Evolutionary conservation across 352 stramenopile genomes (phyloP), one percentile per base, ranked within the genome.

Genomic region (Pythium aquatile): DNA sequence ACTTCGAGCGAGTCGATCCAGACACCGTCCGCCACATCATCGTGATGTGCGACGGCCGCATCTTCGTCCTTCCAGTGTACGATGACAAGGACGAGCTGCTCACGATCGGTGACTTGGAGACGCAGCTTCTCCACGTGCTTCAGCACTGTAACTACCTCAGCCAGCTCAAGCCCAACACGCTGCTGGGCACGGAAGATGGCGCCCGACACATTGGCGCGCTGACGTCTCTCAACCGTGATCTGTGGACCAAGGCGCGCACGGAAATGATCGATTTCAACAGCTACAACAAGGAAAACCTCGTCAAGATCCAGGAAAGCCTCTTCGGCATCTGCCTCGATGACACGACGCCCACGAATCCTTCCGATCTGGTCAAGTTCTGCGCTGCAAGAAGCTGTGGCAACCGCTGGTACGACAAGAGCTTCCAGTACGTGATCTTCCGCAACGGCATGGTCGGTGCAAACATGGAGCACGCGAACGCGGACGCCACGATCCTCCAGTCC

Each of bases 331-430:
- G 35, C 16, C 35, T 42, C 7, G 35, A 42, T 16, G 35, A 42
- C 35, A 42, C 35, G 35, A 42, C 35, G 35, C 35, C 35, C 35
- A 42, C 35, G 35, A 48, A 48, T 10, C 40, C 40, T 5, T 42
- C 35, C 7, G 40, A 48, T 48, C 35, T 42, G 3, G 35, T 42
- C 35, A 42, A 42, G 35, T 42, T 42, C 35, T 42, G 35, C 35
- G 35, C 35, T 11, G 35, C 85, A 77, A 20, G 65, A 10, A 89
- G 73, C 49, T 76, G 66, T 32, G 74, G 76, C 48, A 98, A 98
- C 72, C 90, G 94, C 49, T 98, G 90, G 88, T 98, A 97, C 62
- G 96, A 98, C 77, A 99, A 99, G 75, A 97, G 90, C 20, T 91
- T 98, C 71, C 92, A 98, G 78, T 78, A 98, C 29, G 78, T 98